Evolutionary conservation across 768 basidiomycete genomes (phyloP).

Genomic region (Phlebiopsis flavidoalba): DNA sequence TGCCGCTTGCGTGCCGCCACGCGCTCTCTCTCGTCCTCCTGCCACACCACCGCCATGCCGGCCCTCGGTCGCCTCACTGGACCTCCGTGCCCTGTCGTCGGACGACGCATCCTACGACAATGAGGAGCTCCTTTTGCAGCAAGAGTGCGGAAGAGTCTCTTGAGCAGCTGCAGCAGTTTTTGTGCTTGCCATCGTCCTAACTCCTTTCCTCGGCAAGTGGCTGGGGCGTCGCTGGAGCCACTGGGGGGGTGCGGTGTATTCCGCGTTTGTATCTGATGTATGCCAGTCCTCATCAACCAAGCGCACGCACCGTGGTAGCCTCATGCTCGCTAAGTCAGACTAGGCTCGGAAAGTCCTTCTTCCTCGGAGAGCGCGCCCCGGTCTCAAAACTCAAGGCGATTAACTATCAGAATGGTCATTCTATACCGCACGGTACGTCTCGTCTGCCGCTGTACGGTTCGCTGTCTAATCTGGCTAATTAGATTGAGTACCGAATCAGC

Average conservation of each 20-base stretch:
- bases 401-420: neutral
- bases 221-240: slow-evolving; percentile 82
- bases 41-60: slow-evolving; percentile 41
- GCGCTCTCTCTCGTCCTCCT: neutral
- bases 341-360: slow-evolving; percentile 65
- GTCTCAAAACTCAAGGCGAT: neutral
- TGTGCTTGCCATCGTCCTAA: slow-evolving; percentile 71
- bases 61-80: slow-evolving; percentile 54
- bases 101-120: slow-evolving; percentile 53
- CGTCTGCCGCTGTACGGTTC: slow-evolving; percentile 12
- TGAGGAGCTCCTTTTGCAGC: slow-evolving; percentile 72
- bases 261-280: neutral
- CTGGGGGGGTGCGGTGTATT: slow-evolving; percentile 64
- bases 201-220: slow-evolving; percentile 88
- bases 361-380: slow-evolving; percentile 37
- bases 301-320: slow-evolving; percentile 27
- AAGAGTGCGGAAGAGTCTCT: slow-evolving; percentile 34
- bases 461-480: slow-evolving; percentile 42
- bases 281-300: neutral
- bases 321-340: slow-evolving; percentile 64
- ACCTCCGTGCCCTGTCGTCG: slow-evolving; percentile 39
- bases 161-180: no score
- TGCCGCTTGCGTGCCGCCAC: neutral
- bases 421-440: slow-evolving; percentile 18
- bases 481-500: slow-evolving; percentile 41